Conservation (phyloP, 805 yeast species). For the Torulaspora microellipsoides region DNA sequence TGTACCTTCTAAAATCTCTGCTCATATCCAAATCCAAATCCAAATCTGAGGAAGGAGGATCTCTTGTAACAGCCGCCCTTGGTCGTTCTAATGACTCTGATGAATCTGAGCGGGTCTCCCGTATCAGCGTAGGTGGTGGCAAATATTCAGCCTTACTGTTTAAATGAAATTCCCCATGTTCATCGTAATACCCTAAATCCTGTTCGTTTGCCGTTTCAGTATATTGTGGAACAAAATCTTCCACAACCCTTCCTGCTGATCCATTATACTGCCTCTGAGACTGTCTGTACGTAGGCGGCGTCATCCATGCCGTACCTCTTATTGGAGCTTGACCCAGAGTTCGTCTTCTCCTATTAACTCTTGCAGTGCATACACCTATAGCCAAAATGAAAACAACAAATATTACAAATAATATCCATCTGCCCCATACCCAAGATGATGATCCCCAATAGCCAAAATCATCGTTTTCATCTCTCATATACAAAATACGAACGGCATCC, state of each 20-base stretch:
- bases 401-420: constrained; percentile 32
- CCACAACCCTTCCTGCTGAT: constrained; percentile 24
- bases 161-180: constrained; percentile 47
- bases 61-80: constrained; percentile 15
- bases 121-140: constrained; percentile 41
- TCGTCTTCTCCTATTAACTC: constrained; percentile 46
- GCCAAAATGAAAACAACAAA: constrained; percentile 13
- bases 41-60: constrained; percentile 7
- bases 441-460: constrained; percentile 17
- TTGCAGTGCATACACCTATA: constrained; percentile 8
- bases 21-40: constrained; percentile 5
- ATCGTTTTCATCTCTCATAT: constrained; percentile 1
- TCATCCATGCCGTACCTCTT: constrained; percentile 77
- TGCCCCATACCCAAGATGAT: constrained; percentile 26
- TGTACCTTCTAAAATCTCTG: constrained; percentile 19
- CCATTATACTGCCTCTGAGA: constrained; percentile 53
- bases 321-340: constrained; percentile 50
- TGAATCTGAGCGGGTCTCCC: constrained; percentile 41
- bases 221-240: constrained; percentile 63
- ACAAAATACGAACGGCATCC: not conserved
- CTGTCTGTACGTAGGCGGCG: constrained; percentile 74
- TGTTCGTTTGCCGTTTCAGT: constrained; percentile 60
- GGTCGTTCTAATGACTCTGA: constrained; percentile 37
- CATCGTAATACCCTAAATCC: constrained; percentile 77
- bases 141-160: constrained; percentile 32